A percentile compares a stretch with the other conserved stretches of the same genome.
These are phyloP conservation scores for Hortiboletus campestris DNA, from an alignment of 768 basidiomycete species.

Conservation along the genomic window DNA sequence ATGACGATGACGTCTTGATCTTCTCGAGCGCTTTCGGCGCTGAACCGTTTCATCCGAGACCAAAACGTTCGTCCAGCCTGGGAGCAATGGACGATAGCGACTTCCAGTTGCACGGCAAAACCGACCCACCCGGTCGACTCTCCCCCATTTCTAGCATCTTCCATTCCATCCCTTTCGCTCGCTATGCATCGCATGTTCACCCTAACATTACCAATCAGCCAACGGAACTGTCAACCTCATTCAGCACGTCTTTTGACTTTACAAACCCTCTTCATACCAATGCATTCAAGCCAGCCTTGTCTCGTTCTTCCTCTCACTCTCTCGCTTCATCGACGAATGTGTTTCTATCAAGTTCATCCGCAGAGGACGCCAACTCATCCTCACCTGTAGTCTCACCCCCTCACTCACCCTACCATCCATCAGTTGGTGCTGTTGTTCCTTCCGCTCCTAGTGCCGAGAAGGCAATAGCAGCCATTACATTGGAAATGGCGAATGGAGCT, in stretches of 20 bases:
- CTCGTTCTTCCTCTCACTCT: conserved; percentile 19
- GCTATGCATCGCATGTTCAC: conserved; percentile 11
- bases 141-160: conserved; percentile 26
- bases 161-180: conserved; percentile 10
- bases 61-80: conserved; percentile 46
- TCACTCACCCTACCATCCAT: conserved; percentile 13
- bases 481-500: conserved; percentile 65
- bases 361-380: conserved; percentile 4
- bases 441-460: conserved; percentile 53
- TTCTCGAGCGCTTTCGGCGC: conserved; percentile 32
- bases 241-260: conserved; percentile 29
- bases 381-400: conserved; percentile 10
- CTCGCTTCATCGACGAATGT: conserved; percentile 8
- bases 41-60: conserved; percentile 23
- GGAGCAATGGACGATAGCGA: conserved; percentile 42
- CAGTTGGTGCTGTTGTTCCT: conserved; percentile 3
- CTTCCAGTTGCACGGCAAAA: conserved; percentile 14
- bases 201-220: conserved; percentile 11
- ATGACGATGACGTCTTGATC: conserved; percentile 59
- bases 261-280: conserved; percentile 26
- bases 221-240: conserved; percentile 18
- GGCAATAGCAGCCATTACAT: conserved; percentile 54
- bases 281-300: conserved; percentile 20
- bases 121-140: conserved; percentile 17
- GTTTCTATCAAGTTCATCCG: conserved; percentile 2